Base-by-base conservation (phyloP, 345 rosid genomes). In the Rhodomyrtus tomentosa region DNA sequence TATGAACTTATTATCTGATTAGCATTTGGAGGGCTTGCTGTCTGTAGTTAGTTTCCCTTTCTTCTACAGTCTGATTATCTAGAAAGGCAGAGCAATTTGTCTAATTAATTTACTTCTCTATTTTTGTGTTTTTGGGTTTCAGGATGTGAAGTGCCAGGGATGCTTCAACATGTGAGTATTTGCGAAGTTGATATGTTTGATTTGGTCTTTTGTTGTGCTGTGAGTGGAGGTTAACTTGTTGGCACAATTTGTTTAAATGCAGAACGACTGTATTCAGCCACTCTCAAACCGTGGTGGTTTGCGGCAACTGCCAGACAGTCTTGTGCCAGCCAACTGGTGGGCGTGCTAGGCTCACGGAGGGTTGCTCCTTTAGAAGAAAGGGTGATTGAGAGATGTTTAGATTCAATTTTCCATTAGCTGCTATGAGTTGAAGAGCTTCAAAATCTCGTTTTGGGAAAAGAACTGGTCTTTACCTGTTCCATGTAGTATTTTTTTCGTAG, bases 91-190 rank as follows among this genome's bases (percentile, higher is more conserved):
- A 18, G 45, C 25, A 36, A 68, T 32, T 48, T 83, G 52, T 48
- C 20, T 38, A n/a, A 0, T 36, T 83, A 15, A 42, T 29, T 27
- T 59, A n/a, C n/a, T n/a, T n/a, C n/a, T n/a, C n/a, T 40, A 21
- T 32, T 38, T 56, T 59, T 48, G 24, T 2, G 9, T 24, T 83
- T 83, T 45, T 49, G 50, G 29, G 3, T 68, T 36, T 68, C 74
- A 83, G 84, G 84, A 58, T 10, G 84, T 83, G 48, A 83, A 83
- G 80, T 83, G 84, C 55, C 84, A 83, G 54, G 84, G 84, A 40
- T 83, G 80, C 84, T 83, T 83, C 79, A 83, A 49, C 80, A 83
- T 83, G 84, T 83, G 53, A 83, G 80, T 83, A 45, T 49, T 58
- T 51, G 55, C 25, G 18, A 15, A 50, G 8, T 21, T 50, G 83